A percentile compares a stretch with the other conserved stretches of the same genome.
Evolutionary conservation across 768 basidiomycete genomes (phyloP).

Genomic region (Amanita molliuscula): DNA sequence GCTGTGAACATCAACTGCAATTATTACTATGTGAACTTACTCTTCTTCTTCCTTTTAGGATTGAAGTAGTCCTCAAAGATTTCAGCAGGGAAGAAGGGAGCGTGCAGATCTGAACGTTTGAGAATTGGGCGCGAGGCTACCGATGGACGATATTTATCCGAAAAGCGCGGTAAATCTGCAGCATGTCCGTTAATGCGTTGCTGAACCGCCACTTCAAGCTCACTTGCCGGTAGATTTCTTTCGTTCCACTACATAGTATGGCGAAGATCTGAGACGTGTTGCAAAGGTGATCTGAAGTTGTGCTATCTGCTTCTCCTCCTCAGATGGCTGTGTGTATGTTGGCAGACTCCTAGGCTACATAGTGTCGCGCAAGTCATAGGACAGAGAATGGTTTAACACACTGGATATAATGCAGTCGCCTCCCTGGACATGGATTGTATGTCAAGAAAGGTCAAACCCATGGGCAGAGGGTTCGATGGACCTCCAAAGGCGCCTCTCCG

Average conservation of each 20-base stretch:
- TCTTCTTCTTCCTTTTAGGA: slow-evolving; percentile 53
- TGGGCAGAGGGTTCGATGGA: slow-evolving; percentile 44
- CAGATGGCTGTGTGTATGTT: slow-evolving; percentile 52
- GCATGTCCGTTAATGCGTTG: not conserved
- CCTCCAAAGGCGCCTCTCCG: slow-evolving; percentile 57
- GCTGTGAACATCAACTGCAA: not conserved
- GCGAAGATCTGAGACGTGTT: slow-evolving; percentile 52
- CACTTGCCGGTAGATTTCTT: slow-evolving; percentile 48
- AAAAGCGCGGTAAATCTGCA: slow-evolving; percentile 69
- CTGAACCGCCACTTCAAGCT: not conserved
- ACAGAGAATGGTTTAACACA: slow-evolving; percentile 30
- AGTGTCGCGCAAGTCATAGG: slow-evolving; percentile 7
- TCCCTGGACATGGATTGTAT: slow-evolving; percentile 70
- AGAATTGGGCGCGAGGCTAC: slow-evolving; percentile 50
- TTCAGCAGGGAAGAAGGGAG: slow-evolving; percentile 68
- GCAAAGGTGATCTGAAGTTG: slow-evolving; percentile 61
- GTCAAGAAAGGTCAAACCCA: slow-evolving; percentile 76
- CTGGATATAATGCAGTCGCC: slow-evolving; percentile 72
- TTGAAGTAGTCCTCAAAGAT: slow-evolving; percentile 78
- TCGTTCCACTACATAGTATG: slow-evolving; percentile 67
- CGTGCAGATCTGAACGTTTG: slow-evolving; percentile 59
- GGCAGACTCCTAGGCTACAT: slow-evolving; percentile 60
- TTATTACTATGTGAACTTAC: slow-evolving; percentile 17
- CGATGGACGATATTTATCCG: slow-evolving; percentile 72
- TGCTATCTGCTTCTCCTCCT: slow-evolving; percentile 55